Conservation (phyloP, 768 basidiomycete genomes). For the Arthromyces matolae region DNA sequence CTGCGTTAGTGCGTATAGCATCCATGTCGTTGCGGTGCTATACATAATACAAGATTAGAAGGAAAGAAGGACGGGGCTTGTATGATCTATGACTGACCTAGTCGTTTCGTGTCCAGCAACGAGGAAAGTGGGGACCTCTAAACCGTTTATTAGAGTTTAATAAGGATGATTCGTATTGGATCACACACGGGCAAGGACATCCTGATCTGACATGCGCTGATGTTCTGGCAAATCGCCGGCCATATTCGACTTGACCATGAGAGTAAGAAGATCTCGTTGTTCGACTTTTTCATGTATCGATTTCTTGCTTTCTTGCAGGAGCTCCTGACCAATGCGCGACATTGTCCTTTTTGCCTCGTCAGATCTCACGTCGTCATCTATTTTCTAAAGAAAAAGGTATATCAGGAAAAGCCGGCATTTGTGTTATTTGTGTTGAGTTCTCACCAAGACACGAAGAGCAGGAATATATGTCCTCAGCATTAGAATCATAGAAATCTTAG, state of each 20-base stretch:
- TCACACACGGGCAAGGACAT: constrained; percentile 14
- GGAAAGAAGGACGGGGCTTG: background rate
- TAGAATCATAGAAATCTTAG: constrained; percentile 21
- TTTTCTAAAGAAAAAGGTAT: constrained; percentile 10
- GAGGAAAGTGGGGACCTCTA: constrained; percentile 48
- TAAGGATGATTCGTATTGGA: background rate
- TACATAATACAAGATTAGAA: background rate
- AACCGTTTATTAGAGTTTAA: background rate
- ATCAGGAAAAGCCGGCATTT: too few relatives aligned
- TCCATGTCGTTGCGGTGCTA: constrained; percentile 53
- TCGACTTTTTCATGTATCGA: constrained; percentile 13
- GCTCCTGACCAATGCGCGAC: constrained; percentile 37
- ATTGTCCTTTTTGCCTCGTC: constrained; percentile 31
- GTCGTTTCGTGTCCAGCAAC: constrained; percentile 47
- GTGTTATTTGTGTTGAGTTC: constrained; percentile 5
- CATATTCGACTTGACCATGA: constrained; percentile 48
- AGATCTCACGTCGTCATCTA: constrained; percentile 13
- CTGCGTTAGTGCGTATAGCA: constrained; percentile 51
- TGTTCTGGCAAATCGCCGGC: constrained; percentile 32
- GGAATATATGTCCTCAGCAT: constrained; percentile 22
- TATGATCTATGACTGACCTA: constrained; percentile 25
- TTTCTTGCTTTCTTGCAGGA: constrained; percentile 41
- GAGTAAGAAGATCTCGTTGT: constrained; percentile 14
- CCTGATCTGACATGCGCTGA: constrained; percentile 16
- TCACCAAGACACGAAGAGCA: constrained; percentile 31